These are phyloP conservation scores for Spizellomyces punctatus DNA, from an alignment of 192 early-diverging fungal genomes.

Conservation along the genomic window DNA sequence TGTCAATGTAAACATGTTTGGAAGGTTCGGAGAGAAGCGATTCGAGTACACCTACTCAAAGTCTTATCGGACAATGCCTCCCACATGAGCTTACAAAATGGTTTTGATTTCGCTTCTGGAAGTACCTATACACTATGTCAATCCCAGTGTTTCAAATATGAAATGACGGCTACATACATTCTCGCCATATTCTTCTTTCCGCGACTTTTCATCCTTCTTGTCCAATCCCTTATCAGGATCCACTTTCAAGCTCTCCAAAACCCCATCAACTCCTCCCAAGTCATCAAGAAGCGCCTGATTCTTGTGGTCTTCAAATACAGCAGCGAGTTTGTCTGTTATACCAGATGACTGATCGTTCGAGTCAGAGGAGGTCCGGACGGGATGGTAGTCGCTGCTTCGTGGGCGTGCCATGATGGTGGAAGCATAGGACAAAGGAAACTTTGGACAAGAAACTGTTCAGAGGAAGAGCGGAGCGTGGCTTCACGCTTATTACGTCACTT, in stretches of 20 bases:
- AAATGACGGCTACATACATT: constrained; percentile 11
- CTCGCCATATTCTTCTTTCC: background rate
- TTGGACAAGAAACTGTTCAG: no score
- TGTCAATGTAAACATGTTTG: background rate
- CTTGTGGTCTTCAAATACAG: no score
- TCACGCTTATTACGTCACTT: no score
- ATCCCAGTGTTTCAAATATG: constrained; percentile 28
- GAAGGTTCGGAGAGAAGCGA: background rate
- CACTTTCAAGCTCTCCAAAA: background rate
- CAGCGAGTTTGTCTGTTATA: no score
- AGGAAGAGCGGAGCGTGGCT: no score
- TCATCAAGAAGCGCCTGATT: background rate
- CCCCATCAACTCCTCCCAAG: background rate
- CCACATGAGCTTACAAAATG: constrained; percentile 43
- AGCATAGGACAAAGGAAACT: no score
- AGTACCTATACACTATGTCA: constrained; percentile 10
- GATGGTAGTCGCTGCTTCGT: no score
- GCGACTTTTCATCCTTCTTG: background rate
- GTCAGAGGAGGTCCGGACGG: background rate
- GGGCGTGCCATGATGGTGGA: no score
- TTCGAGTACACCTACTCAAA: background rate
- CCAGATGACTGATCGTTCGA: background rate
- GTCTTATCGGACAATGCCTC: constrained; percentile 54
- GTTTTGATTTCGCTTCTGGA: constrained; percentile 24
- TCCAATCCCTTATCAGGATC: background rate